Evolutionary conservation across 2,329 filamentous ascomycete species (phyloP).

Genomic region (Trichoderma gracile): DNA sequence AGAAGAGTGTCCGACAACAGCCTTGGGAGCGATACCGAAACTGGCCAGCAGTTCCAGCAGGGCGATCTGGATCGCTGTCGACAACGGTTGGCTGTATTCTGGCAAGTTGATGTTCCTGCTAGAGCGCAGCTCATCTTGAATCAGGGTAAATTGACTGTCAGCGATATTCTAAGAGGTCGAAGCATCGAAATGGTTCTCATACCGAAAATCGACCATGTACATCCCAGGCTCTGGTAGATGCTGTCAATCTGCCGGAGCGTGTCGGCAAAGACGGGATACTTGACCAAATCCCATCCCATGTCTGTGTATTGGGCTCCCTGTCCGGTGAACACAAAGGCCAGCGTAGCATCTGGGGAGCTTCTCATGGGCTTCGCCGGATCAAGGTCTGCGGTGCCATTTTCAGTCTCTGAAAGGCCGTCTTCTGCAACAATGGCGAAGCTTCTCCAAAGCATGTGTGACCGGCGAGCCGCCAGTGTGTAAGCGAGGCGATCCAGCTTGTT

Average conservation of each 20-base stretch:
- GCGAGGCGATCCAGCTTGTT: conserved; percentile 4
- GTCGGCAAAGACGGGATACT: conserved; percentile 36
- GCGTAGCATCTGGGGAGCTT: neutral
- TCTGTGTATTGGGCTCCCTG: conserved; percentile 37
- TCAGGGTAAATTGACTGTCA: neutral
- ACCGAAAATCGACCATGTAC: conserved; percentile 18
- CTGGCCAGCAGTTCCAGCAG: conserved; percentile 41
- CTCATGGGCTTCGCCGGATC: neutral
- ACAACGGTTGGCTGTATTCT: conserved; percentile 38
- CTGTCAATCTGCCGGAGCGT: conserved; percentile 28
- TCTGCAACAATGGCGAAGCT: neutral
- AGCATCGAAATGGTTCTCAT: neutral
- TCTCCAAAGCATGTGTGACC: conserved; percentile 32
- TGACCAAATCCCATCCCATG: conserved; percentile 37
- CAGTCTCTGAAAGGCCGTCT: neutral
- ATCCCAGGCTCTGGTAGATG: conserved; percentile 1
- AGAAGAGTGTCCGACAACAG: conserved; percentile 43
- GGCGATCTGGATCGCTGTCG: conserved; percentile 43
- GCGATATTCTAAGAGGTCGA: neutral
- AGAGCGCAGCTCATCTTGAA: conserved; percentile 14
- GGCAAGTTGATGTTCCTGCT: conserved; percentile 14
- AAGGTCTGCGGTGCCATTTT: neutral
- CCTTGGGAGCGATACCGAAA: conserved; percentile 35
- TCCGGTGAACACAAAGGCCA: conserved; percentile 36
- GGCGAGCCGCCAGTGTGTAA: conserved; percentile 1